These are phyloP conservation scores for Heracleum sosnowskyi DNA, from an alignment of 129 eudicot genomes.

Conservation along the genomic window DNA sequence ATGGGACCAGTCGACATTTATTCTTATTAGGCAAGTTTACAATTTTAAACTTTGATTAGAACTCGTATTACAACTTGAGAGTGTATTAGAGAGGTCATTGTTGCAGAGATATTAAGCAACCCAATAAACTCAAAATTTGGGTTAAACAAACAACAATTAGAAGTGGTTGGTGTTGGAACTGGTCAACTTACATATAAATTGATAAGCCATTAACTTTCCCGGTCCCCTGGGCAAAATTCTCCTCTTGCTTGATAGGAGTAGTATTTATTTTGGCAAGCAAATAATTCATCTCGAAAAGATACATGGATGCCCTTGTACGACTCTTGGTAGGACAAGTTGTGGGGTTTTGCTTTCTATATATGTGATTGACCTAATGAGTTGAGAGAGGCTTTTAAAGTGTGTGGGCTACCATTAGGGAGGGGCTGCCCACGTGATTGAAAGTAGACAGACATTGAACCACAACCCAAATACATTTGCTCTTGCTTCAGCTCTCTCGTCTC, in stretches of 20 bases:
- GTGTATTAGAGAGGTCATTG: conserved; percentile 35
- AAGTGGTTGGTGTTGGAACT: conserved; percentile 45
- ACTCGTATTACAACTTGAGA: conserved; percentile 16
- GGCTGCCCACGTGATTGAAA: conserved; percentile 31
- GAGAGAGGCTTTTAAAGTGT: neutral
- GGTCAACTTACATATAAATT: conserved; percentile 37
- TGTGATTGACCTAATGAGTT: conserved; percentile 26
- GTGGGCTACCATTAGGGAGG: conserved; percentile 30
- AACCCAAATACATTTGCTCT: neutral
- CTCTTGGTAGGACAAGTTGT: neutral
- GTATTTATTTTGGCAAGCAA: neutral
- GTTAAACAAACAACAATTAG: conserved; percentile 30
- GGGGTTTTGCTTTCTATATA: conserved; percentile 10
- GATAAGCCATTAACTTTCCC: conserved; percentile 26
- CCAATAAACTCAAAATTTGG: conserved; percentile 17
- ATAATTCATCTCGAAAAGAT: neutral
- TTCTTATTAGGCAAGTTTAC: conserved; percentile 8
- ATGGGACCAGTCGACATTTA: conserved; percentile 19
- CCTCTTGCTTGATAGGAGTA: too few relatives aligned
- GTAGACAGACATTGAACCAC: conserved; percentile 13
- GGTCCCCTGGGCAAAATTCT: conserved; percentile 25
- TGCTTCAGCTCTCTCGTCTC: neutral
- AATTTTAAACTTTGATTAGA: conserved; percentile 12
- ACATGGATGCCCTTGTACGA: neutral
- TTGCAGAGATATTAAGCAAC: conserved; percentile 68